These are phyloP conservation scores for Nevesoporus exiguus DNA, from an alignment of 768 basidiomycete species.

Conservation along the genomic window DNA sequence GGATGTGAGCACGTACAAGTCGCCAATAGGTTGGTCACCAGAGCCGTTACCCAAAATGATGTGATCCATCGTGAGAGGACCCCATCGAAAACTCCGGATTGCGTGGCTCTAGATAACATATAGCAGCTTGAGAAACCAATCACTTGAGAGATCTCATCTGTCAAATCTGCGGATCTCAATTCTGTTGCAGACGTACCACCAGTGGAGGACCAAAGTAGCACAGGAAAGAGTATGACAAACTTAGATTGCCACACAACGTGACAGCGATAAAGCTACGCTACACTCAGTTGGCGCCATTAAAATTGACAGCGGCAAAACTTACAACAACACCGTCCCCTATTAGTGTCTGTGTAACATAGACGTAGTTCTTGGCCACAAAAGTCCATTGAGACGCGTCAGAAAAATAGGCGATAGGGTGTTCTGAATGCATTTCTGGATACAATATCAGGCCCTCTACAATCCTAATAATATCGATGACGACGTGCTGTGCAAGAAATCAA, in stretches of 20 bases:
- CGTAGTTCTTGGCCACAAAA: conserved; percentile 15
- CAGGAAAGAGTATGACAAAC: background rate
- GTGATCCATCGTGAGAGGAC: conserved; percentile 30
- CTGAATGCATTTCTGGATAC: background rate
- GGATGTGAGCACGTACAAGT: conserved; percentile 17
- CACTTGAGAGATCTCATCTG: background rate
- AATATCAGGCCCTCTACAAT: background rate
- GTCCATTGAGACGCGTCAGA: background rate
- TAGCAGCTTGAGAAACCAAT: background rate
- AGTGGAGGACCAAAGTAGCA: background rate
- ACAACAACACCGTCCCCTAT: conserved; percentile 27
- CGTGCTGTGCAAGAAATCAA: background rate
- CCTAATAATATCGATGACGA: background rate
- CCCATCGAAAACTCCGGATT: background rate
- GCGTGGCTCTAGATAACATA: conserved; percentile 3
- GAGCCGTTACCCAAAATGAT: conserved; percentile 19
- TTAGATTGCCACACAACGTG: background rate
- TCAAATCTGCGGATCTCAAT: background rate
- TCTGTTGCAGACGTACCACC: background rate
- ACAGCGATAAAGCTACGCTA: background rate
- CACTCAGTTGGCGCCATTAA: background rate
- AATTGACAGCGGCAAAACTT: background rate
- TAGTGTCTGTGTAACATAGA: conserved; percentile 21
- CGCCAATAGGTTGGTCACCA: conserved; percentile 28
- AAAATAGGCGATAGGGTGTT: background rate